Evolutionary conservation across 2,329 filamentous ascomycete genomes (phyloP).

Genomic region (Phyllosticta paracitricarpa): DNA sequence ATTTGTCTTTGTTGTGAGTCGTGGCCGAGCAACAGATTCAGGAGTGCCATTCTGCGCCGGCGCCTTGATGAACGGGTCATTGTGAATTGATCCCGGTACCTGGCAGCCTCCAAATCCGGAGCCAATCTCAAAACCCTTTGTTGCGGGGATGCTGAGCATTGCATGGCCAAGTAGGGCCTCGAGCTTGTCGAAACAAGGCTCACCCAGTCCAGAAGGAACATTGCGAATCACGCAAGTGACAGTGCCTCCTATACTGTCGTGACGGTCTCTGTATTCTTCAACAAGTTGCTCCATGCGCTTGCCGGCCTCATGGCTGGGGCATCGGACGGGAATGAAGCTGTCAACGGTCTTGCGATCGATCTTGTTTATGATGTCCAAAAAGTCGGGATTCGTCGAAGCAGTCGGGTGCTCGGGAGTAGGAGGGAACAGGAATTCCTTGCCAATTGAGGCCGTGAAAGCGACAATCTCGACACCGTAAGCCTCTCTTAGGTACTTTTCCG

Average conservation of each 20-base stretch:
- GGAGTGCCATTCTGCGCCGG: conserved; percentile 37
- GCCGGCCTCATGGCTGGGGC: conserved; percentile 58
- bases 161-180: conserved; percentile 86
- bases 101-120: conserved; percentile 84
- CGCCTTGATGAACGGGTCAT: conserved; percentile 70
- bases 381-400: conserved; percentile 65
- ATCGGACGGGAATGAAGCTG: conserved; percentile 73
- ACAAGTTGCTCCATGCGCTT: conserved; percentile 71
- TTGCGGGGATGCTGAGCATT: conserved; percentile 91
- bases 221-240: conserved; percentile 91
- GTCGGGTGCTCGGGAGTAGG: conserved; percentile 58
- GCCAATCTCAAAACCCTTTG: conserved; percentile 92
- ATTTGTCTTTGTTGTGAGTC: conserved; percentile 80
- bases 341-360: conserved; percentile 73
- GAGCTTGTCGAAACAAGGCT: conserved; percentile 92
- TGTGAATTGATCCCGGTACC: conserved; percentile 81
- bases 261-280: conserved; percentile 62
- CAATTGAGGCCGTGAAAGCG: conserved; percentile 80
- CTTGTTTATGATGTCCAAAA: conserved; percentile 61
- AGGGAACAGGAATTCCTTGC: conserved; percentile 66
- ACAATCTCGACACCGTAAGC: conserved; percentile 84
- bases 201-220: conserved; percentile 73
- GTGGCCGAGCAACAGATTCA: conserved; percentile 36
- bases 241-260: conserved; percentile 89
- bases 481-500: conserved; percentile 79